Evolutionary conservation across 2,329 filamentous ascomycete species (phyloP).

Genomic region (Scolecobasidium constrictum): DNA sequence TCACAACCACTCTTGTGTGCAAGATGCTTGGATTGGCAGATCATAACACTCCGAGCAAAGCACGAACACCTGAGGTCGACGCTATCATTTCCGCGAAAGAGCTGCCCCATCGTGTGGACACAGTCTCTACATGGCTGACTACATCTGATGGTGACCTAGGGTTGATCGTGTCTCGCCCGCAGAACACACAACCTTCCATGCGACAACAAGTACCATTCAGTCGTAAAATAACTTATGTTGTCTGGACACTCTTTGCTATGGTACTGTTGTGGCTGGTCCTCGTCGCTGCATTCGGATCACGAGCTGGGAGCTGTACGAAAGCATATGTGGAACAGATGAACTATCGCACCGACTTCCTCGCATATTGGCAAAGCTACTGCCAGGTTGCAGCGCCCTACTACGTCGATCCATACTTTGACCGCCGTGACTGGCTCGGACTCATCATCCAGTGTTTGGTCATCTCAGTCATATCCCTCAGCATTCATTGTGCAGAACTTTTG

Average conservation of each 20-base stretch:
- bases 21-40: not conserved
- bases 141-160: not conserved
- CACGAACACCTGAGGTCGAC: not conserved
- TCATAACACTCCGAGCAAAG: not conserved
- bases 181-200: not conserved
- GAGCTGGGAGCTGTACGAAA: not conserved
- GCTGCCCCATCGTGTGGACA: not conserved
- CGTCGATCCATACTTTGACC: not conserved
- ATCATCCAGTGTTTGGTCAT: constrained; percentile 3
- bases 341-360: not conserved
- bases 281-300: not conserved
- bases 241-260: not conserved
- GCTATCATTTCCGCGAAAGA: not conserved
- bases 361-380: constrained; percentile 5
- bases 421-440: constrained; percentile 6
- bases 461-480: not conserved
- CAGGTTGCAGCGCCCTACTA: not conserved
- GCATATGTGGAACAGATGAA: not conserved
- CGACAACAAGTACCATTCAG: not conserved
- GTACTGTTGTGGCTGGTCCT: not conserved
- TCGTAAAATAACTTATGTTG: not conserved
- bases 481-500: constrained; percentile 8
- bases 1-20: constrained; percentile 1
- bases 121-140: not conserved
- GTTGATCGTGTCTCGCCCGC: not conserved